Percentiles rank a stretch among this genome's conserved stretches.
Evolutionary conservation across 2,329 filamentous ascomycete species (phyloP).

Genomic region (Hansfordia pulvinata): DNA sequence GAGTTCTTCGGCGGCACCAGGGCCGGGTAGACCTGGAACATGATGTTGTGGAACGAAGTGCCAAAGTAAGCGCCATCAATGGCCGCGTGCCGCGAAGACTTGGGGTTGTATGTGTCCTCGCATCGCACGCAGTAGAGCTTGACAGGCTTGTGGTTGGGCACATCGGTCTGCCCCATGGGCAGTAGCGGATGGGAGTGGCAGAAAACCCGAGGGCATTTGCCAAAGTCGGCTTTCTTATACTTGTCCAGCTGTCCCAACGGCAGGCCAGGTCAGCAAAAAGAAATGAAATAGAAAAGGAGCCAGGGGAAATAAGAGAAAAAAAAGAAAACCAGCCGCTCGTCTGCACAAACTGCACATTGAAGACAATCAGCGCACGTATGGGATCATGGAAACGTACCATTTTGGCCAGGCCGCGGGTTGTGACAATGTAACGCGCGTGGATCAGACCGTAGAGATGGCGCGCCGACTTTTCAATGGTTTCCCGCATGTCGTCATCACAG

Average conservation of each 20-base stretch:
- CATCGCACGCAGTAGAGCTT: conserved; percentile 96
- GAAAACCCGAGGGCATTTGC: conserved; percentile 92
- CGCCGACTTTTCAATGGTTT: conserved; percentile 95
- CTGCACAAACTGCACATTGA: no score
- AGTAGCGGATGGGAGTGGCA: conserved; percentile 88
- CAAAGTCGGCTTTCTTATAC: conserved; percentile 96
- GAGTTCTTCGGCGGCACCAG: conserved; percentile 77
- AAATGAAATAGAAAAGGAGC: conserved; percentile 4
- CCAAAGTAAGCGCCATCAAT: conserved; percentile 98
- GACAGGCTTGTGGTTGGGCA: conserved; percentile 76
- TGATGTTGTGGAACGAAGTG: conserved; percentile 95
- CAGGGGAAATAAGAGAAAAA: no score
- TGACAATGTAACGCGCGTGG: conserved; percentile 93
- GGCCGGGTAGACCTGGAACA: conserved; percentile 94
- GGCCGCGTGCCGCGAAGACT: conserved; percentile 81
- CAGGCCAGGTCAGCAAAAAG: no score
- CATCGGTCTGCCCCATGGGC: conserved; percentile 86
- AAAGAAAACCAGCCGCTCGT: no score
- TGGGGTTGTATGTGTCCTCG: conserved; percentile 98
- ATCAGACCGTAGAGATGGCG: conserved; percentile 92
- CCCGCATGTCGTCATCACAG: conserved; percentile 95
- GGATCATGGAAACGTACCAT: conserved; percentile 52
- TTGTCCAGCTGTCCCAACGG: conserved; percentile 65
- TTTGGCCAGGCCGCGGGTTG: conserved; percentile 82
- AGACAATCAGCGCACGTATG: no score